These are phyloP conservation scores for Aquilaria malaccensis DNA, from an alignment of 345 rosid genomes.

Conservation along the genomic window DNA sequence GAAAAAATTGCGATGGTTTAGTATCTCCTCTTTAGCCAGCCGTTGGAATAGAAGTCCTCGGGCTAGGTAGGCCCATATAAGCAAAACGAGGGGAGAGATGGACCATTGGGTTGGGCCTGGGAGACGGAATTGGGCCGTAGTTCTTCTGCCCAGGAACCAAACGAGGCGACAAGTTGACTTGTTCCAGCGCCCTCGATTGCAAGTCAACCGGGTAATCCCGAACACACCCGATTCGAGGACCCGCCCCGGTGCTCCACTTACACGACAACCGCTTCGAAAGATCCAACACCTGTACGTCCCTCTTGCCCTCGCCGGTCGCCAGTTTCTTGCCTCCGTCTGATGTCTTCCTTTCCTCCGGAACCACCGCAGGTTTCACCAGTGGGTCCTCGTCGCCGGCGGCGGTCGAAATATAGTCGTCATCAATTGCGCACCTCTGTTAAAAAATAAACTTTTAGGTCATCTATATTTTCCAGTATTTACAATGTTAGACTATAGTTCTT, in stretches of 20 bases:
- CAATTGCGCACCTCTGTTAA: constrained; percentile 24
- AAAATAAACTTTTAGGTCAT: not conserved
- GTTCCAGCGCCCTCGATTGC: constrained; percentile 32
- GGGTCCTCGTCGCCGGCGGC: not conserved
- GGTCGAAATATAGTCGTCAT: constrained; percentile 19
- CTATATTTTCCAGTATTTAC: not conserved
- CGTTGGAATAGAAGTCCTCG: constrained; percentile 19
- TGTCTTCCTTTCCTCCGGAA: not conserved
- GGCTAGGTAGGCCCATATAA: constrained; percentile 38
- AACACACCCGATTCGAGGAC: constrained; percentile 36
- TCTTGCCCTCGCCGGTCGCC: not conserved
- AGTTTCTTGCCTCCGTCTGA: not conserved
- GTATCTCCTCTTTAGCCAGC: not conserved
- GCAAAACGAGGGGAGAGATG: constrained; percentile 43
- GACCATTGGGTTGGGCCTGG: constrained; percentile 42
- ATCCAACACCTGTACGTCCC: not conserved
- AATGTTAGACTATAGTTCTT: not conserved
- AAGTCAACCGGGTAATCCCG: constrained; percentile 35
- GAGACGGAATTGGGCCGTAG: constrained; percentile 41
- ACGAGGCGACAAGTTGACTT: constrained; percentile 34
- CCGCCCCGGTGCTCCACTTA: constrained; percentile 40
- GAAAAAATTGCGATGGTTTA: too few species aligned
- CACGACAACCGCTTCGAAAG: constrained; percentile 2
- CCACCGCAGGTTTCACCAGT: not conserved
- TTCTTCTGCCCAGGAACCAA: not conserved